Percentiles rank a stretch among this genome's conserved stretches.
Evolutionary conservation across 139 green algal genomes (phyloP).

Genomic region (Volvox africanus): DNA sequence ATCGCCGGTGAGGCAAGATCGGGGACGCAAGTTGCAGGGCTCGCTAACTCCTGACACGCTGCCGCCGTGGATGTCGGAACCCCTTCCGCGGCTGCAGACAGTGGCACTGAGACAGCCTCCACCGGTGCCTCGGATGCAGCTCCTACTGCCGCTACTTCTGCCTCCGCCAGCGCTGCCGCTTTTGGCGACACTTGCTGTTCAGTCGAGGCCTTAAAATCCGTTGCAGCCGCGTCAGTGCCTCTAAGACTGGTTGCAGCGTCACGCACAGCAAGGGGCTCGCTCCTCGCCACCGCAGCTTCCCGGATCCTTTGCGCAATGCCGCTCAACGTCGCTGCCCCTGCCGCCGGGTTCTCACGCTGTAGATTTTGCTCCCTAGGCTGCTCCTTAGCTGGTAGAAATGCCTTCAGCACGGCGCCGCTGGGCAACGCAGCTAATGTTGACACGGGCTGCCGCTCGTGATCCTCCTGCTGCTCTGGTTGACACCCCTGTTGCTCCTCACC

Average conservation of each 20-base stretch:
- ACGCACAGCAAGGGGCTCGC: background rate
- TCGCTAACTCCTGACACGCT: too few species aligned
- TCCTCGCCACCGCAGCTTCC: background rate
- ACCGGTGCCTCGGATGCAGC: too few species aligned
- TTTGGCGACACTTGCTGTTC: background rate
- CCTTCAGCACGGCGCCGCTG: background rate
- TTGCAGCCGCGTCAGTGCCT: background rate
- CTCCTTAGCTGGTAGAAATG: too few species aligned
- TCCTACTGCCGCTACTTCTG: background rate
- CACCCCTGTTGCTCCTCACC: background rate
- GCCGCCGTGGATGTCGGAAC: too few species aligned
- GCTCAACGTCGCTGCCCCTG: background rate
- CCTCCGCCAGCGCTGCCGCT: background rate
- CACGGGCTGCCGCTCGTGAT: background rate
- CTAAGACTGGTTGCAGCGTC: background rate
- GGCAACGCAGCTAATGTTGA: background rate
- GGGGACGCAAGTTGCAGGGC: too few species aligned
- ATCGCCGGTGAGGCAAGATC: too few species aligned
- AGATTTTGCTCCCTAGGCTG: background rate
- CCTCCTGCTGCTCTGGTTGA: background rate
- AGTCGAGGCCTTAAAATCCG: too few species aligned
- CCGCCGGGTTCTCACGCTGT: background rate
- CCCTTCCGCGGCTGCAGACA: too few species aligned
- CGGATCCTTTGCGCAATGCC: slow-evolving; percentile 10
- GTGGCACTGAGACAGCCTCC: too few species aligned